These are phyloP conservation scores for Luffa aegyptiaca DNA, from an alignment of 306 rosid species.

Conservation along the genomic window DNA sequence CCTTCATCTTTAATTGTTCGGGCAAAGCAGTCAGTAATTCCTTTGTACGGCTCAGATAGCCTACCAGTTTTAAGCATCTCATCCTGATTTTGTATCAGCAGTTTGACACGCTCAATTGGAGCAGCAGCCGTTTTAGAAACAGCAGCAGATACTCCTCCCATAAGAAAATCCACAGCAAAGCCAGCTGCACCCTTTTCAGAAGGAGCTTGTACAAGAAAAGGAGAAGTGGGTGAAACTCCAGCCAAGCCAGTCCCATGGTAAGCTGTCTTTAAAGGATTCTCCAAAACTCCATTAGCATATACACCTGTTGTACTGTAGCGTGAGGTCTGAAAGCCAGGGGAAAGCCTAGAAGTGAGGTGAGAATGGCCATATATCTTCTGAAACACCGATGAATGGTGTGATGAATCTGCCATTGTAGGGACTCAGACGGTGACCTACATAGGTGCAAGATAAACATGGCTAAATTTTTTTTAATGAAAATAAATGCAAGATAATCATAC, in stretches of 20 bases:
- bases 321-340: constrained; percentile 26
- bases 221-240: constrained; percentile 16
- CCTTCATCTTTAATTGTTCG: constrained; percentile 85
- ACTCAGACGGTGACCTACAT: constrained; percentile 35
- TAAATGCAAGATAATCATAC: neutral
- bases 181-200: constrained; percentile 49
- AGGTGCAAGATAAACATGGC: constrained; percentile 9
- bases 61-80: constrained; percentile 77
- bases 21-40: constrained; percentile 69
- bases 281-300: constrained; percentile 34
- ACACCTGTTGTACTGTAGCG: constrained; percentile 19
- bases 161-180: constrained; percentile 58
- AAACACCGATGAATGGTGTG: constrained; percentile 47
- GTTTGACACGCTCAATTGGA: constrained; percentile 77
- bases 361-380: constrained; percentile 70
- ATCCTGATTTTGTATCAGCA: constrained; percentile 81
- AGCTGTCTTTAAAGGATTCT: constrained; percentile 16
- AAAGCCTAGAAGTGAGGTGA: constrained; percentile 49
- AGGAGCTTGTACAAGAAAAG: constrained; percentile 47
- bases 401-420: constrained; percentile 61
- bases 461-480: neutral
- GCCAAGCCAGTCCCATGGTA: constrained; percentile 33
- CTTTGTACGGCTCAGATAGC: constrained; percentile 76
- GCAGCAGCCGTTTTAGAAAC: constrained; percentile 90
- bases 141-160: constrained; percentile 97